A percentile compares a stretch with the other conserved stretches of the same genome.
Evolutionary conservation across 108 stramenopile species (phyloP).

Genomic region (Nannochloropsis granulata): DNA sequence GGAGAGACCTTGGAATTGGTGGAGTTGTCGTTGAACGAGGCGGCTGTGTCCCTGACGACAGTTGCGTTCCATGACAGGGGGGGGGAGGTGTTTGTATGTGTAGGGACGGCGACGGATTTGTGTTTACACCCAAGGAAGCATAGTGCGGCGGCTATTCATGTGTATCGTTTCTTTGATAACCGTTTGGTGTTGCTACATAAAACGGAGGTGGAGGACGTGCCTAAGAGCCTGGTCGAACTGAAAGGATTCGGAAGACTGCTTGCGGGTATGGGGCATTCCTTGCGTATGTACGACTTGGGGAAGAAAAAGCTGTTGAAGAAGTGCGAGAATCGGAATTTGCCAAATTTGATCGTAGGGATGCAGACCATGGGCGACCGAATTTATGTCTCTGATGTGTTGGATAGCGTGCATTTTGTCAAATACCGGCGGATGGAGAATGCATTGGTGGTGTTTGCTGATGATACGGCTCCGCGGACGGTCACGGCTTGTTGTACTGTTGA

Average conservation of each 20-base stretch:
- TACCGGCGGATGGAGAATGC: conserved; percentile 65
- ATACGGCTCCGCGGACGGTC: conserved; percentile 63
- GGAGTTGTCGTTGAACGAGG: conserved; percentile 77
- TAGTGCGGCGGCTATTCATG: conserved; percentile 19
- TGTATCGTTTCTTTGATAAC: conserved; percentile 68
- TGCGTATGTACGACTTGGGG: conserved; percentile 89
- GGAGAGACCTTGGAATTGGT: conserved; percentile 62
- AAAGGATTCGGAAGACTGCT: conserved; percentile 62
- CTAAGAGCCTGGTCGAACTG: conserved; percentile 73
- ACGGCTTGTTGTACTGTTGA: conserved; percentile 76
- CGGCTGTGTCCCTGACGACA: conserved; percentile 73
- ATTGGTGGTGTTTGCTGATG: conserved; percentile 72
- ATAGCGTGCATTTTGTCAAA: conserved; percentile 71
- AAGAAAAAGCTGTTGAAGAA: conserved; percentile 89
- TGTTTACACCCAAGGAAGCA: conserved; percentile 55
- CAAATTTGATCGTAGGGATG: conserved; percentile 64
- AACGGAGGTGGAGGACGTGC: conserved; percentile 82
- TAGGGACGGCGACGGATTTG: conserved; percentile 77
- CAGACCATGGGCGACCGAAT: conserved; percentile 67
- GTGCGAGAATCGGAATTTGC: conserved; percentile 71
- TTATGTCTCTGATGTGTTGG: conserved; percentile 72
- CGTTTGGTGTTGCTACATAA: conserved; percentile 73
- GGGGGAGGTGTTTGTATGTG: conserved; percentile 79
- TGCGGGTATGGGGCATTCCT: conserved; percentile 66
- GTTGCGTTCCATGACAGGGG: conserved; percentile 75